A percentile compares a stretch with the other conserved stretches of the same genome.
Evolutionary conservation across 179 eudicot genomes (phyloP).

Genomic region (Dionaea muscipula): DNA sequence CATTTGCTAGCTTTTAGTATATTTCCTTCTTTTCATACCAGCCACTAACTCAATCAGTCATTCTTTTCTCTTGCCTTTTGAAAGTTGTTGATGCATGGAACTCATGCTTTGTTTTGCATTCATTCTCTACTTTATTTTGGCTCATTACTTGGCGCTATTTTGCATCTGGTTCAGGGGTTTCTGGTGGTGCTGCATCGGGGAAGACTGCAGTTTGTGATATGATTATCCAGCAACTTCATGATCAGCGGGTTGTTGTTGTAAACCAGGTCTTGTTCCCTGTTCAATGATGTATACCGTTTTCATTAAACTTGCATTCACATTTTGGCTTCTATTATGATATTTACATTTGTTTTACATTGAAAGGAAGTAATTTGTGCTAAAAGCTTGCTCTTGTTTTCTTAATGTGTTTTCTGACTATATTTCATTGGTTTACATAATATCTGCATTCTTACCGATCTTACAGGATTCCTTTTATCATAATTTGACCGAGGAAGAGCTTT

Average conservation of each 20-base stretch:
- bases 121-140: neutral
- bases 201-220: conserved; percentile 67
- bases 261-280: conserved; percentile 37
- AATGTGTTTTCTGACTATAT: neutral
- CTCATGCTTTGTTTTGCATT: neutral
- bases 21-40: neutral
- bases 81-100: neutral
- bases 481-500: conserved; percentile 66
- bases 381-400: neutral
- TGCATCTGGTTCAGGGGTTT: conserved; percentile 34
- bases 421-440: neutral
- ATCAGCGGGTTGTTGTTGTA: conserved; percentile 67
- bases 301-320: neutral
- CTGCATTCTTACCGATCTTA: conserved; percentile 11
- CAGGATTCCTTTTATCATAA: conserved; percentile 88
- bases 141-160: neutral
- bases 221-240: conserved; percentile 70
- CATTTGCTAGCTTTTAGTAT: too few relatives aligned
- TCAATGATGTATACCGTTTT: neutral
- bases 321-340: neutral
- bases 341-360: too few relatives aligned
- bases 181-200: conserved; percentile 81
- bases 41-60: neutral
- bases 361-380: too few relatives aligned
- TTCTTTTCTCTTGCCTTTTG: neutral